Percentiles rank a stretch among this genome's conserved stretches.
These are phyloP conservation scores for Solanum corneliomulleri DNA, from an alignment of 257 asterid genomes.

Conservation along the genomic window DNA sequence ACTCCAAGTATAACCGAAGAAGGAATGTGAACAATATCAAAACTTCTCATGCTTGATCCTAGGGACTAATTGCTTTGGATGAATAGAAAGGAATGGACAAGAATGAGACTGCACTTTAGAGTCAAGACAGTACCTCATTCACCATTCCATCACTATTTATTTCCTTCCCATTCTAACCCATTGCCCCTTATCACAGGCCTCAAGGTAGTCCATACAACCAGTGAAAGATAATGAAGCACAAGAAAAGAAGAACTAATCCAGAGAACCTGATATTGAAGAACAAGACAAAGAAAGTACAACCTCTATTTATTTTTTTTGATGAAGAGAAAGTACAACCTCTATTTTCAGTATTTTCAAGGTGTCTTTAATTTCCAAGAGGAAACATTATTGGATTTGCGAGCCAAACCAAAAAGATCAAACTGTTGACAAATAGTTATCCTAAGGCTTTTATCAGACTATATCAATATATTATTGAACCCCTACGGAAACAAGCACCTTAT, in stretches of 20 bases:
- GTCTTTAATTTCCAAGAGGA: neutral
- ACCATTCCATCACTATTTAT: neutral
- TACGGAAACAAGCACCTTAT: neutral
- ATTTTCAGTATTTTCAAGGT: neutral
- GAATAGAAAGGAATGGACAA: neutral
- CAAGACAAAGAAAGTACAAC: neutral
- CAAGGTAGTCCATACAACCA: neutral
- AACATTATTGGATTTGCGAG: neutral
- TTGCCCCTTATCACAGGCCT: neutral
- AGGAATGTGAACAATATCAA: neutral
- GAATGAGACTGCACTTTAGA: neutral
- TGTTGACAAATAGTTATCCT: neutral
- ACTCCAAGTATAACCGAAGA: neutral
- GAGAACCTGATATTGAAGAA: neutral
- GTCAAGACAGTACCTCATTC: neutral
- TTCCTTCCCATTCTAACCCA: neutral
- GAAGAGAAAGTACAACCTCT: neutral
- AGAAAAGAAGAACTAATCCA: neutral
- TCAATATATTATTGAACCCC: neutral
- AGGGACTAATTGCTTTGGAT: neutral
- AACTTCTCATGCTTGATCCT: neutral
- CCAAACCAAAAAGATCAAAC: neutral
- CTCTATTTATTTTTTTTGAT: neutral
- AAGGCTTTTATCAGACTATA: neutral
- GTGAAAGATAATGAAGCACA: neutral